Percentiles rank a stretch among this genome's conserved stretches.
These are phyloP conservation scores for Leishmania lainsoni DNA, from an alignment of 208 protist species.

Conservation along the genomic window DNA sequence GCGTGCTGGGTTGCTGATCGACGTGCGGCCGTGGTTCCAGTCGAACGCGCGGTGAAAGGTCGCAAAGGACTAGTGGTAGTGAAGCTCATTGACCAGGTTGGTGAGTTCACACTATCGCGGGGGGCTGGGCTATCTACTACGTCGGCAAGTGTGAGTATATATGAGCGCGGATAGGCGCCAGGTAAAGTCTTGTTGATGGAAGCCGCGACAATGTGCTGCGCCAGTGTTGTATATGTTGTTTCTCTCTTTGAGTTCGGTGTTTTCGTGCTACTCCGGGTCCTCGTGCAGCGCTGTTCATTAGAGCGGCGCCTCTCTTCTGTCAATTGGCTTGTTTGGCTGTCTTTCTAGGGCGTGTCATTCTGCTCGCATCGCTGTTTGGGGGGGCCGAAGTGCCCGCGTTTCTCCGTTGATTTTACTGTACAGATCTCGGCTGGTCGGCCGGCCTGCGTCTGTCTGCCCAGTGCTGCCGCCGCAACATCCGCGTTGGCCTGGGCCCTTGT, in stretches of 20 bases:
- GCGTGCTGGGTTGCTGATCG: conserved; percentile 63
- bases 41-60: not conserved
- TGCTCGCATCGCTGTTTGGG: not conserved
- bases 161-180: not conserved
- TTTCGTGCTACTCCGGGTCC: too few species aligned
- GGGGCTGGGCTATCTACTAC: not conserved
- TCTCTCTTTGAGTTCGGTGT: too few species aligned
- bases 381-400: not conserved
- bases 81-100: not conserved
- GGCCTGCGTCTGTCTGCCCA: not conserved
- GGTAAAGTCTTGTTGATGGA: not conserved
- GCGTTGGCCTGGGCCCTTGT: not conserved
- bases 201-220: not conserved
- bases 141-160: not conserved
- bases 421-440: not conserved
- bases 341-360: not conserved
- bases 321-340: too few species aligned
- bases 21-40: conserved; percentile 60
- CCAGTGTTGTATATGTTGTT: not conserved
- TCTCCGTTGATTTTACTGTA: not conserved
- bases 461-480: not conserved
- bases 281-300: not conserved
- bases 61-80: not conserved
- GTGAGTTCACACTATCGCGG: not conserved
- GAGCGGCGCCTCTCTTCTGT: not conserved